These are phyloP conservation scores for Aspergillus felis DNA, from an alignment of 2,329 filamentous ascomycete species.

Conservation along the genomic window DNA sequence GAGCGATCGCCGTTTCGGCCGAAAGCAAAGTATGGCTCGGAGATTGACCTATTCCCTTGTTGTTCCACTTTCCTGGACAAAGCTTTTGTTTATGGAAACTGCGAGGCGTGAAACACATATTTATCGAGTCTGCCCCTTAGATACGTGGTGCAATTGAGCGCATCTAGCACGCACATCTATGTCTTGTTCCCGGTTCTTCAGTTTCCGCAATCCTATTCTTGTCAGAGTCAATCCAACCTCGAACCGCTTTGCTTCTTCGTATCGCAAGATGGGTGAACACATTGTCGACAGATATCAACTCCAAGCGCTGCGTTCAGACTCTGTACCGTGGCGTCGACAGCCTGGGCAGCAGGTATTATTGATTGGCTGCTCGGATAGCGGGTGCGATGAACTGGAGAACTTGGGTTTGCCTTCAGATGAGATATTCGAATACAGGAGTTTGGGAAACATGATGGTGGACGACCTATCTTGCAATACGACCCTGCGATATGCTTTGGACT, in stretches of 20 bases:
- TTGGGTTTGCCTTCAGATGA: slow-evolving; percentile 11
- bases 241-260: background rate
- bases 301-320: background rate
- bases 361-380: slow-evolving; percentile 19
- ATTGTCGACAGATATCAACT: background rate
- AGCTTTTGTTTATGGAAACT: no score
- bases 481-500: slow-evolving; percentile 13
- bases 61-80: no score
- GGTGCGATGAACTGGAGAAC: slow-evolving; percentile 12
- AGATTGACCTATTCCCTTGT: background rate
- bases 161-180: background rate
- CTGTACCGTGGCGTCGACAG: slow-evolving; percentile 10
- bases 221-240: background rate
- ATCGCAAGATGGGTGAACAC: background rate
- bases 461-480: slow-evolving; percentile 18
- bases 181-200: background rate
- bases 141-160: no score
- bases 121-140: background rate
- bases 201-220: background rate
- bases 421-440: slow-evolving; percentile 14
- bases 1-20: background rate
- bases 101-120: background rate
- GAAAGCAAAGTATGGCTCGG: background rate
- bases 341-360: slow-evolving; percentile 14
- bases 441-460: slow-evolving; percentile 20